A percentile compares a stretch with the other conserved stretches of the same genome.
Evolutionary conservation across 768 basidiomycete genomes (phyloP).

Genomic region (Tephrocybe rancida): DNA sequence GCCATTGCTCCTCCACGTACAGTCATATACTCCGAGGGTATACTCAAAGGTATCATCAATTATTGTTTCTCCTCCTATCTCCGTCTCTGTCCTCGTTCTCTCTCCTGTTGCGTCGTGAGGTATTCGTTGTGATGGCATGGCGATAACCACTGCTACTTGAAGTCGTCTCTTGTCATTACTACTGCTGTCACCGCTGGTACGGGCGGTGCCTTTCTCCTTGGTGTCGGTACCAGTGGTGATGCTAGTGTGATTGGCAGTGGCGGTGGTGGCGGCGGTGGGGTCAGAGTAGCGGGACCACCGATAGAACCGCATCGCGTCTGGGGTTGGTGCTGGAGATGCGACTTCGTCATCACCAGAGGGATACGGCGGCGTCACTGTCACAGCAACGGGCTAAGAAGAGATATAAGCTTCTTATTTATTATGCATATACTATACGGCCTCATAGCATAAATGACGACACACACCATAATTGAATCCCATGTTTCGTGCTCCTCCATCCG

Average conservation of each 20-base stretch:
- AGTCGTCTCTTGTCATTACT: slow-evolving; percentile 2
- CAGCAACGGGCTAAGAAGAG: slow-evolving; percentile 19
- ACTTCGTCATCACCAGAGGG: not conserved
- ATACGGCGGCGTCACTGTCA: slow-evolving; percentile 4
- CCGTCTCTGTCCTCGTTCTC: not conserved
- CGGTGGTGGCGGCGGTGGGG: not conserved
- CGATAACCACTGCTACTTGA: slow-evolving; percentile 17
- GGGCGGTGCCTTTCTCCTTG: not conserved
- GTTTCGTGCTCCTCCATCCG: slow-evolving; percentile 14
- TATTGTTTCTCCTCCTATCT: slow-evolving; percentile 10
- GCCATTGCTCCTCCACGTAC: slow-evolving; percentile 27
- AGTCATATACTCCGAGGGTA: slow-evolving; percentile 37
- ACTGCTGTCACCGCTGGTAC: not conserved
- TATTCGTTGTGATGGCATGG: slow-evolving; percentile 18
- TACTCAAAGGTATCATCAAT: slow-evolving; percentile 23
- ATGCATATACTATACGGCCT: not conserved
- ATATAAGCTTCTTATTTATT: slow-evolving; percentile 1
- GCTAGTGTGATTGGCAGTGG: no score
- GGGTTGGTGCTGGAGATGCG: not conserved
- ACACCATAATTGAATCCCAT: slow-evolving; percentile 47
- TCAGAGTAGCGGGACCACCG: slow-evolving; percentile 4
- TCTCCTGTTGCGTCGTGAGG: not conserved
- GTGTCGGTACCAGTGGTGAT: not conserved
- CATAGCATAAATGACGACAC: slow-evolving; percentile 17
- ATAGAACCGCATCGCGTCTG: not conserved